Percentiles rank a stretch among this genome's conserved stretches.
These are phyloP conservation scores for Musa acuminata DNA, from an alignment of 176 grass and related monocot species.

Conservation along the genomic window DNA sequence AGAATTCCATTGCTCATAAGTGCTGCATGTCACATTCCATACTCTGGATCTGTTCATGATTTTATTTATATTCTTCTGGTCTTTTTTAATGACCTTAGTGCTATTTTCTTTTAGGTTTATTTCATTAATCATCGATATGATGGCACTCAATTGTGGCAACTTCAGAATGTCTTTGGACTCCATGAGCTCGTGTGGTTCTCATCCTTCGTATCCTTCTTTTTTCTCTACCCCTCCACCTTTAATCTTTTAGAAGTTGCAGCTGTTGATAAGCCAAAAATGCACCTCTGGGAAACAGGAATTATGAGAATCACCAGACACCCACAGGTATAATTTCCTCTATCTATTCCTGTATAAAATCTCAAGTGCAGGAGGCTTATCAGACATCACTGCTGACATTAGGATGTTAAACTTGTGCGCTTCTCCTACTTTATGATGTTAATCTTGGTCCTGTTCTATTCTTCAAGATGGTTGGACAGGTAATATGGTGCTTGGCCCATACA, in stretches of 20 bases:
- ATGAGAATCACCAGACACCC: slow-evolving; percentile 96
- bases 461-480: slow-evolving; percentile 83
- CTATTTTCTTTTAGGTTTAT: slow-evolving; percentile 57
- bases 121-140: slow-evolving; percentile 91
- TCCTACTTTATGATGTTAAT: slow-evolving; percentile 8
- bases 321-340: slow-evolving; percentile 37
- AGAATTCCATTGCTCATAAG: too few species aligned
- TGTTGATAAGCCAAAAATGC: slow-evolving; percentile 88
- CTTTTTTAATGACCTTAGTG: background rate
- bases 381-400: background rate
- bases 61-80: background rate
- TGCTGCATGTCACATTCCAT: background rate
- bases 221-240: slow-evolving; percentile 93
- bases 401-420: background rate
- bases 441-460: slow-evolving; percentile 2
- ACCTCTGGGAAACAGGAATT: slow-evolving; percentile 97
- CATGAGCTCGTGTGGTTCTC: slow-evolving; percentile 85
- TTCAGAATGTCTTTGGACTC: slow-evolving; percentile 50
- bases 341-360: background rate
- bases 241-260: slow-evolving; percentile 95
- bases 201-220: slow-evolving; percentile 70
- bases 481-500: slow-evolving; percentile 94
- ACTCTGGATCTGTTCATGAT: background rate
- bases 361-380: too few species aligned
- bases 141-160: slow-evolving; percentile 80